Evolutionary conservation across 495 filamentous ascomycete species (phyloP), one percentile per base, ranked within the genome.

Genomic region (Lasiosphaeris hirsuta): DNA sequence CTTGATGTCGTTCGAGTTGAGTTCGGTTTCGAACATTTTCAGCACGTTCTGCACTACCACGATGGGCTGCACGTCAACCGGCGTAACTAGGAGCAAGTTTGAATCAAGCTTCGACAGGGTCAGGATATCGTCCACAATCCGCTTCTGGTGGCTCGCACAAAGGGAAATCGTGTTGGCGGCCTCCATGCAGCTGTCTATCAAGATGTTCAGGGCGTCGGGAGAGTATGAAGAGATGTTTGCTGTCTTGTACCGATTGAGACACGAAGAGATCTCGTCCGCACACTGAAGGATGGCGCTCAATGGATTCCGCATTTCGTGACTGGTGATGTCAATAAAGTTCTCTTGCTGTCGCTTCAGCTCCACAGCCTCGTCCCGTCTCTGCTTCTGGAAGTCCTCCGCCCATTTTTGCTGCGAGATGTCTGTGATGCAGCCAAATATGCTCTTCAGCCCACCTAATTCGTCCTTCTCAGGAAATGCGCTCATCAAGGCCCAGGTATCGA

Each of bases 271-370:
- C 68, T 92, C 88, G 62, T 94, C 90, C 4, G 86, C 84, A 65
- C 88, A 92, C 69, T 92, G 89, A 36, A 92, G 70, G 44, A 93
- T 90, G 7, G 90, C 90, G 43, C 83, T 87, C 8, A 94, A 76
- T 1, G 90, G 90, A 59, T 94, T 96, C 8, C 90, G 82, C 77
- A 94, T 90, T 64, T 96, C 90, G 63, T 96, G 90, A 59, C 86
- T 90, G 7, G 88, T 92, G 59, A 91, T 93, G 68, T 93, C 90
- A 63, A 94, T 92, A 69, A 93, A 95, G 57, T 90, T 91, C 64
- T 93, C 86, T 59, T 88, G 85, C 57, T 87, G 83, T 37, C 81
- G 73, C 65, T 89, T 88, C 41, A 81, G 78, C 57, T 85, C 83
- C 47, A 87, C 78, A 5, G 83, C 87, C 64, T 84, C 85, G 59